Conservation (phyloP, 441 rosid species). For the Capsella rubella region DNA sequence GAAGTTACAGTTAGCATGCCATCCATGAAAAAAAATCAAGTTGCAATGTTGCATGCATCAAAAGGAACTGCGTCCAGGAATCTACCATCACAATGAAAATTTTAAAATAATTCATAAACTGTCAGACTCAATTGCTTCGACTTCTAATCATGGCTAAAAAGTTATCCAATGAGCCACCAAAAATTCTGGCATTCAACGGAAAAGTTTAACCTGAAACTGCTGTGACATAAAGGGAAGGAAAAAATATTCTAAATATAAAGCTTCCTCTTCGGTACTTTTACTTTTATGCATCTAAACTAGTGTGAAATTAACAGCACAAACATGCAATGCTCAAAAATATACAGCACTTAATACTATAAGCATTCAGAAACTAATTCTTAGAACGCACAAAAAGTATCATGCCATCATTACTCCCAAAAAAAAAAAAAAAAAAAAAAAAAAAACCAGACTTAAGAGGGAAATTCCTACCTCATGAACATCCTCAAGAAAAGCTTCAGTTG, state of each 20-base stretch:
- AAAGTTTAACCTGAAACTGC: slow-evolving; percentile 10
- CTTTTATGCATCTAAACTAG: slow-evolving; percentile 23
- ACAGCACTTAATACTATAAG: slow-evolving; percentile 1
- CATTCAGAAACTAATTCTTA: slow-evolving; percentile 32
- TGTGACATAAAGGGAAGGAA: slow-evolving; percentile 5
- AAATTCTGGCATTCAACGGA: slow-evolving; percentile 14
- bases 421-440: not conserved
- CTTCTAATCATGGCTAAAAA: slow-evolving; percentile 23
- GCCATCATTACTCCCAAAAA: slow-evolving; percentile 22
- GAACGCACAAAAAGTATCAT: slow-evolving; percentile 27
- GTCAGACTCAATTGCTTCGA: slow-evolving; percentile 27
- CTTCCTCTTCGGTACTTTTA: slow-evolving; percentile 14
- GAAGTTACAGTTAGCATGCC: slow-evolving; percentile 46
- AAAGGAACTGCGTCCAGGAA: slow-evolving; percentile 14
- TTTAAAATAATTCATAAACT: slow-evolving; percentile 15
- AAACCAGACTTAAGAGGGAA: slow-evolving; percentile 18
- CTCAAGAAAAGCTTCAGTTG: slow-evolving; percentile 91
- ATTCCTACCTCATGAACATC: slow-evolving; percentile 93
- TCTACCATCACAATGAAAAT: slow-evolving; percentile 23
- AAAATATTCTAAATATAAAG: slow-evolving; percentile 7
- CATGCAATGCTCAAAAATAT: not conserved
- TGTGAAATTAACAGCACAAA: slow-evolving; percentile 17
- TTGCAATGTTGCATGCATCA: slow-evolving; percentile 29
- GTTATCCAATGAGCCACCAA: slow-evolving; percentile 11
- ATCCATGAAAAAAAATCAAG: slow-evolving; percentile 23